Base-by-base conservation (phyloP, 1,284 basidiomycete genomes). In the Naganishia sp. region DNA sequence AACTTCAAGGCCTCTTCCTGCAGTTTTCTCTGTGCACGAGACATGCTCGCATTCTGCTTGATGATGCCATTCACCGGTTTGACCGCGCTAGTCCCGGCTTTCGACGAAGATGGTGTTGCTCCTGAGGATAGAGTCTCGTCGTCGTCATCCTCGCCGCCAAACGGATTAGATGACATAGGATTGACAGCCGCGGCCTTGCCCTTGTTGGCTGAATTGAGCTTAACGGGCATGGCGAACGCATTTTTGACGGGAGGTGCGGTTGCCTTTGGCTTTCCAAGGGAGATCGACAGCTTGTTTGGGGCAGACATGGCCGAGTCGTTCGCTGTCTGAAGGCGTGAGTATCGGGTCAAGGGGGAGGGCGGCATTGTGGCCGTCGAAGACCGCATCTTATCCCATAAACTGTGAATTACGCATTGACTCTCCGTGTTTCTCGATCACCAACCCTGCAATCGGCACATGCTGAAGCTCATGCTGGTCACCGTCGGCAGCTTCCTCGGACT, bases 1-100 rank as follows among this genome's bases (percentile, higher is more conserved):
- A 94, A 81, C 70, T 84, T 83, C 80, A 87, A 85, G 74, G 94
- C 93, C 69, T 86, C 85, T 65, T 90, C 87, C 79, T 79, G 78
- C 23, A 75, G 72, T 55, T 71, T 70, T 3, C 75, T 71, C 42
- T 76, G 75, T 0, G 75, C 66, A 0, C 80, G 73, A 0, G 75
- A 76, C 6, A 77, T 70, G n/a, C 33, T 71, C n/a, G 59, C 44
- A 42, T 68, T 69, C 42, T 70, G 67, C 52, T 70, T 70, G 60
- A 70, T 46, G 50, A 65, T 10, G 16, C 42, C 55, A 36, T 55
- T 45, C 44, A 65, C 56, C n/a, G 66, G 64, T n/a, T 64, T 64
- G 39, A 55, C 56, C 42, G 59, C 56, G 11, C 64, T 56, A 16
- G 63, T 48, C 2, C 64, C 64, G 10, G 61, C 25, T 23, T 69